A percentile compares a stretch with the other conserved stretches of the same genome.
phyloP scores from a whole-genome alignment of 2,329 filamentous ascomycete species.

The Ophiostoma piceae region DNA sequence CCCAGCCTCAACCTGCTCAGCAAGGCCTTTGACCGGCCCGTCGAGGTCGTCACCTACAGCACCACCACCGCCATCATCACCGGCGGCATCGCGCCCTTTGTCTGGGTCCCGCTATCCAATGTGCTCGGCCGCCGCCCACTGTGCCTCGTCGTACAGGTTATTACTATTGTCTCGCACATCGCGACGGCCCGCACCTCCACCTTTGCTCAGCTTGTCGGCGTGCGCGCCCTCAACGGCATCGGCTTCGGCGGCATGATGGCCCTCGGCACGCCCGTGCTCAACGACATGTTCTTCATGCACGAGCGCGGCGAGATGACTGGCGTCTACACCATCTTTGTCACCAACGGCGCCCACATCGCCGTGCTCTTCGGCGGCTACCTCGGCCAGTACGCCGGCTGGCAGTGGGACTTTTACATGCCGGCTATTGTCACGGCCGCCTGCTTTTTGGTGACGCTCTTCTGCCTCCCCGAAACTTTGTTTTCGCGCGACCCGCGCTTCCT shows the following conservation, averaged over 20 bases:
- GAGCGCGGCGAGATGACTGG: constrained; percentile 26
- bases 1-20: constrained; percentile 22
- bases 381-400: constrained; percentile 25
- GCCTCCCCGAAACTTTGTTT: constrained; percentile 24
- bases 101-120: constrained; percentile 24
- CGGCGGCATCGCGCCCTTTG: constrained; percentile 22
- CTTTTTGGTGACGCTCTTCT: constrained; percentile 17
- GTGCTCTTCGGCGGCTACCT: constrained; percentile 24
- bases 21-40: constrained; percentile 15
- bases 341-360: constrained; percentile 26
- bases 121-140: constrained; percentile 26
- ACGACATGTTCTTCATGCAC: constrained; percentile 28
- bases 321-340: constrained; percentile 26
- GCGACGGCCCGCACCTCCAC: constrained; percentile 22
- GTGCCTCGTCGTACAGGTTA: constrained; percentile 21
- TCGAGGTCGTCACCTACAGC: constrained; percentile 24
- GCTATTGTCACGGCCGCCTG: constrained; percentile 22
- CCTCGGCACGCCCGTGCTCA: constrained; percentile 26
- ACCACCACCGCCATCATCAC: constrained; percentile 26
- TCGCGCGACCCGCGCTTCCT: constrained; percentile 21
- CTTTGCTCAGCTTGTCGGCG: constrained; percentile 21
- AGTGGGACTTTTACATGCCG: constrained; percentile 26
- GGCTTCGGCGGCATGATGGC: constrained; percentile 26
- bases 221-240: constrained; percentile 25
- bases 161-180: constrained; percentile 23